Evolutionary conservation across 2,329 filamentous ascomycete genomes (phyloP).

Genomic region (Cordyceps militaris): DNA sequence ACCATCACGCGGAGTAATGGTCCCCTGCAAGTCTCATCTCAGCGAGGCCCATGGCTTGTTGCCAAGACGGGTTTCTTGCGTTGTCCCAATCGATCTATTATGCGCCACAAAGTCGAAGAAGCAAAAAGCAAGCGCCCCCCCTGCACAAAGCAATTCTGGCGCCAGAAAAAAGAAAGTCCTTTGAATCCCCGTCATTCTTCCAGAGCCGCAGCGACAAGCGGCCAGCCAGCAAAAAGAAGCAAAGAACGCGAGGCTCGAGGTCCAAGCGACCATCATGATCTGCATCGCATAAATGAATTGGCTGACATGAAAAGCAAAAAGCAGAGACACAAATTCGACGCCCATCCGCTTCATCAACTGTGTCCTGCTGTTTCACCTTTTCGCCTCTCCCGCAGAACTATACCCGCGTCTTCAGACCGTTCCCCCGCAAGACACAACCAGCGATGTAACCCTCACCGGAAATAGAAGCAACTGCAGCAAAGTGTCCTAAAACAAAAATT

Average conservation of each 20-base stretch:
- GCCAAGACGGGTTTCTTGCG: background rate
- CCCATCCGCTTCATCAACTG: background rate
- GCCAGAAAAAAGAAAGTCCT: background rate
- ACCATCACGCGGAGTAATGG: background rate
- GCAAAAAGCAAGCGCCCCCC: background rate
- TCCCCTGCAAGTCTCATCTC: conserved; percentile 10
- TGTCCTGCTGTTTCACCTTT: background rate
- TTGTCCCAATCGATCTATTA: background rate
- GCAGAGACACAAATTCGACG: background rate
- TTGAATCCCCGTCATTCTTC: no score
- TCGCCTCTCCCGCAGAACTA: background rate
- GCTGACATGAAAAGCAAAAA: background rate
- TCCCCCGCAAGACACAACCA: background rate
- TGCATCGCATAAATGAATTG: background rate
- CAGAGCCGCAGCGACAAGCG: conserved; percentile 6
- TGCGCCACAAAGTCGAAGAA: background rate
- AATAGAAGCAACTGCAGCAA: background rate
- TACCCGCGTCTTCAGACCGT: background rate
- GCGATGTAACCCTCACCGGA: background rate
- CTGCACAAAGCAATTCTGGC: background rate
- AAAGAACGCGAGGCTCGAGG: background rate
- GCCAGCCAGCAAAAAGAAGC: background rate
- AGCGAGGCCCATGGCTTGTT: background rate
- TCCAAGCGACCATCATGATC: background rate
- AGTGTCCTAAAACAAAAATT: background rate